phyloP scores from a whole-genome alignment of 345 rosid genomes.

The Raphanus sativus region DNA sequence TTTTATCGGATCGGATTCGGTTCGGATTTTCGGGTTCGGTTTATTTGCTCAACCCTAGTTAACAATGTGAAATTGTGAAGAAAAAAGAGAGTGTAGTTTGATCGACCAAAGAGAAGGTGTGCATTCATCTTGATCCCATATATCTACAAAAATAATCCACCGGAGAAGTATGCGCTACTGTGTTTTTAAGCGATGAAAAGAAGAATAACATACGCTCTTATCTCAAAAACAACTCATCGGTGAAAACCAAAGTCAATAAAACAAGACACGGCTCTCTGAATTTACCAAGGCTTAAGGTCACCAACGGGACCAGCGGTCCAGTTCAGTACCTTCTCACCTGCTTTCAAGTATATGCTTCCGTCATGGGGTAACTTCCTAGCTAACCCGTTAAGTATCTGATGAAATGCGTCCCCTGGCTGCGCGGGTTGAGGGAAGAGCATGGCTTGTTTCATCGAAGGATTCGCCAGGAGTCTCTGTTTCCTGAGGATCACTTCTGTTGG shows the following conservation, averaged over 20 bases:
- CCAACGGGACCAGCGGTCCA: constrained; percentile 90
- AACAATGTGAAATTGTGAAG: background rate
- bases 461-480: constrained; percentile 89
- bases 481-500: constrained; percentile 73
- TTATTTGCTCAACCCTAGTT: too few species aligned
- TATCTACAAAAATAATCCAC: background rate
- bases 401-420: constrained; percentile 90
- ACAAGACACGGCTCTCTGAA: background rate
- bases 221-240: background rate
- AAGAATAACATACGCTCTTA: background rate
- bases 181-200: too few species aligned
- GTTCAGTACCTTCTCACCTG: constrained; percentile 59
- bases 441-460: constrained; percentile 91
- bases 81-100: background rate
- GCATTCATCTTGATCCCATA: background rate
- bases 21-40: too few species aligned
- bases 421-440: constrained; percentile 97
- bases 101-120: background rate
- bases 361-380: constrained; percentile 84
- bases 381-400: constrained; percentile 86
- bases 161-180: too few species aligned
- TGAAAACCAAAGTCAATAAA: background rate
- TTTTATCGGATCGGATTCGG: too few species aligned
- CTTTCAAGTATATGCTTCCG: constrained; percentile 50
- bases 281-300: constrained; percentile 89